phyloP scores from a whole-genome alignment of 2,329 filamentous ascomycete genomes.

The Rasamsonia emersonii region DNA sequence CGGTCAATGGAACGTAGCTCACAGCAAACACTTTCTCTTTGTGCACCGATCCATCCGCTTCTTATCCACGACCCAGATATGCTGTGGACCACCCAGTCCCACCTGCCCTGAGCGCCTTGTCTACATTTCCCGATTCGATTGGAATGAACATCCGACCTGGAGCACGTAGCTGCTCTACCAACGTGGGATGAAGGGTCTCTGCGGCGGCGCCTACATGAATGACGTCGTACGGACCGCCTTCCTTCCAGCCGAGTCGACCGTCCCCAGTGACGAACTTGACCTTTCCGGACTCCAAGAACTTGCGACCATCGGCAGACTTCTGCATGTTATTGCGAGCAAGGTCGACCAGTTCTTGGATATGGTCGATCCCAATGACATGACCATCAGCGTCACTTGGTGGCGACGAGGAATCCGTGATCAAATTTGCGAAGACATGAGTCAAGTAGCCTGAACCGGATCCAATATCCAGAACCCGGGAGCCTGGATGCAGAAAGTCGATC shows the following conservation, averaged over 20 bases:
- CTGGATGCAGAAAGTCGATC: slow-evolving; percentile 47
- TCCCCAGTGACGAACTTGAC: slow-evolving; percentile 70
- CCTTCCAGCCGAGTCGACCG: slow-evolving; percentile 57
- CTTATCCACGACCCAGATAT: slow-evolving; percentile 58
- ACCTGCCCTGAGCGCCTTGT: slow-evolving; percentile 12
- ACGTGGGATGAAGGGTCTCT: slow-evolving; percentile 57
- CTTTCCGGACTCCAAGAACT: slow-evolving; percentile 53
- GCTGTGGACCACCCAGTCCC: slow-evolving; percentile 36
- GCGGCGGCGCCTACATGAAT: slow-evolving; percentile 94
- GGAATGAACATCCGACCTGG: slow-evolving; percentile 69
- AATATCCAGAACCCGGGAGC: slow-evolving; percentile 58
- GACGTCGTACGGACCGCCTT: slow-evolving; percentile 65
- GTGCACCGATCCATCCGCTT: slow-evolving; percentile 48
- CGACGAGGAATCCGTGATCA: slow-evolving; percentile 41
- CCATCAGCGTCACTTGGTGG: slow-evolving; percentile 25
- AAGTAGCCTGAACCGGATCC: slow-evolving; percentile 75
- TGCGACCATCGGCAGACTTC: slow-evolving; percentile 51
- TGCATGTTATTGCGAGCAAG: slow-evolving; percentile 57
- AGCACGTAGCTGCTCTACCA: slow-evolving; percentile 67
- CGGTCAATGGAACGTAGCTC: slow-evolving; percentile 56
- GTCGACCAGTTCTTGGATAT: slow-evolving; percentile 57
- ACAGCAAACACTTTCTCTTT: slow-evolving; percentile 53
- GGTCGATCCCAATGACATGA: slow-evolving; percentile 63
- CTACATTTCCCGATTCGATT: slow-evolving; percentile 40
- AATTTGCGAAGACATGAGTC: slow-evolving; percentile 76